Conservation (phyloP, 2,329 filamentous ascomycete genomes). For the Microcyclosporella mali region DNA sequence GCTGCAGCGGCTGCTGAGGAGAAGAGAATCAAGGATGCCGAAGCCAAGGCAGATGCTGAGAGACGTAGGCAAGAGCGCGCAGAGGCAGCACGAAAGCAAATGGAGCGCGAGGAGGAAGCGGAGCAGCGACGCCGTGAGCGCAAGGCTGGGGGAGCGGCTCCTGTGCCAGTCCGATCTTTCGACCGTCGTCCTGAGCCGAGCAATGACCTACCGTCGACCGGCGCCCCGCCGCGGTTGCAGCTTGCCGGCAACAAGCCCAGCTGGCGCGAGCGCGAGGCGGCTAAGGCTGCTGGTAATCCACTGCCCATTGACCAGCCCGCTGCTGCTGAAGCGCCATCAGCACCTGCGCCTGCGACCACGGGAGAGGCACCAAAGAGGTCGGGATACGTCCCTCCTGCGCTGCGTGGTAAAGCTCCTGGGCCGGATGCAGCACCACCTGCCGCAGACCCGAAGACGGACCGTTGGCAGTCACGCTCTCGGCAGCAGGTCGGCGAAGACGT, state of each 20-base stretch:
- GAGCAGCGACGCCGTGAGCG: slow-evolving; percentile 65
- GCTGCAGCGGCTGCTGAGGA: slow-evolving; percentile 73
- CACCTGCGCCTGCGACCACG: slow-evolving; percentile 24
- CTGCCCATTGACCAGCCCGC: slow-evolving; percentile 27
- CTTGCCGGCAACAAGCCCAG: slow-evolving; percentile 53
- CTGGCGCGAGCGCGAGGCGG: slow-evolving; percentile 68
- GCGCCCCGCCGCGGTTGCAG: slow-evolving; percentile 55
- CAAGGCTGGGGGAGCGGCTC: slow-evolving; percentile 37
- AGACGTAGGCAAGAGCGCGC: slow-evolving; percentile 57
- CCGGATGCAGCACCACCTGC: slow-evolving; percentile 24
- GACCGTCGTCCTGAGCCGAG: slow-evolving; percentile 23
- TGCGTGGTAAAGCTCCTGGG: slow-evolving; percentile 33
- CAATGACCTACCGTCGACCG: slow-evolving; percentile 42
- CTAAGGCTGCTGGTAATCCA: slow-evolving; percentile 34
- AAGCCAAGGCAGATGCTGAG: slow-evolving; percentile 56
- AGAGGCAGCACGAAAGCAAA: slow-evolving; percentile 31
- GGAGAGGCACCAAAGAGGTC: slow-evolving; percentile 35
- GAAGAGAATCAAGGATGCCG: slow-evolving; percentile 52
- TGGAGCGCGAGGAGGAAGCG: slow-evolving; percentile 73
- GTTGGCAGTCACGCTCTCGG: slow-evolving; percentile 19
- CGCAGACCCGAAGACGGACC: slow-evolving; percentile 23
- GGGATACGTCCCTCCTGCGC: slow-evolving; percentile 44
- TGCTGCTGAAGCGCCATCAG: slow-evolving; percentile 31
- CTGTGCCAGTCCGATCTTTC: slow-evolving; percentile 25
- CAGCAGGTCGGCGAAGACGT: slow-evolving; percentile 14